Percentiles rank a stretch among this genome's conserved stretches.
Conservation (phyloP, 2,329 filamentous ascomycete genomes). For the Talaromyces sp. region DNA sequence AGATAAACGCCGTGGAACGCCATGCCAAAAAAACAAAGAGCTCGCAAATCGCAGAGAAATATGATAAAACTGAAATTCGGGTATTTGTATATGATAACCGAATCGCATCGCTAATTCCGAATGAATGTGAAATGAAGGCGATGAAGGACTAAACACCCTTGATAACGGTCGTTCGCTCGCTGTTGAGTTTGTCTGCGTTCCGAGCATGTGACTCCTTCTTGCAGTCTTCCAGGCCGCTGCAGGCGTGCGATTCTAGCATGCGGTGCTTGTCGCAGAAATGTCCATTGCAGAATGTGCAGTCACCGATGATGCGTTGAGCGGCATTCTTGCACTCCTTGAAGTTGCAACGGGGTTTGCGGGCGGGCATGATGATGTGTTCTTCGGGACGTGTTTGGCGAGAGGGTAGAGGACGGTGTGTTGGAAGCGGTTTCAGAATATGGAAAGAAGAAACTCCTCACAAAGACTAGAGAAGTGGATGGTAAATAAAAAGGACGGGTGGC, state of each 20-base stretch:
- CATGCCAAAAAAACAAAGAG: constrained; percentile 10
- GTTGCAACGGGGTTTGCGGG: constrained; percentile 69
- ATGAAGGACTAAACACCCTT: constrained; percentile 66
- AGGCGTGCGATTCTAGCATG: constrained; percentile 90
- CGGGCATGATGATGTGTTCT: constrained; percentile 34
- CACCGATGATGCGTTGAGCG: constrained; percentile 89
- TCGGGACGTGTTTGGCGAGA: background rate
- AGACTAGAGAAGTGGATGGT: background rate
- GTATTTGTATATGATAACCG: constrained; percentile 3
- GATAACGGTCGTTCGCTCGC: constrained; percentile 90
- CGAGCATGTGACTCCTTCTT: constrained; percentile 95
- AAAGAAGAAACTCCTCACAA: background rate
- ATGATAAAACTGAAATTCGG: background rate
- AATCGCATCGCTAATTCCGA: constrained; percentile 9
- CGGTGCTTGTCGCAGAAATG: constrained; percentile 95
- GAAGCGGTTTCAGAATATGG: background rate
- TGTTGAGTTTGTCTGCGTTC: constrained; percentile 87
- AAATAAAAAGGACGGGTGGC: constrained; percentile 10
- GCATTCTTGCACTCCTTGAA: constrained; percentile 85
- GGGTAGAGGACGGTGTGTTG: background rate
- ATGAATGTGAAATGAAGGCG: background rate
- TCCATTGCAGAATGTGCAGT: constrained; percentile 91
- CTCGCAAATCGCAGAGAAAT: constrained; percentile 13
- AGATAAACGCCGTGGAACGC: constrained; percentile 16
- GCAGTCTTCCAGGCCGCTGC: constrained; percentile 88